Base-by-base conservation (phyloP, 192 early-diverging fungal genomes). In the Pilobolus umbonatus region DNA sequence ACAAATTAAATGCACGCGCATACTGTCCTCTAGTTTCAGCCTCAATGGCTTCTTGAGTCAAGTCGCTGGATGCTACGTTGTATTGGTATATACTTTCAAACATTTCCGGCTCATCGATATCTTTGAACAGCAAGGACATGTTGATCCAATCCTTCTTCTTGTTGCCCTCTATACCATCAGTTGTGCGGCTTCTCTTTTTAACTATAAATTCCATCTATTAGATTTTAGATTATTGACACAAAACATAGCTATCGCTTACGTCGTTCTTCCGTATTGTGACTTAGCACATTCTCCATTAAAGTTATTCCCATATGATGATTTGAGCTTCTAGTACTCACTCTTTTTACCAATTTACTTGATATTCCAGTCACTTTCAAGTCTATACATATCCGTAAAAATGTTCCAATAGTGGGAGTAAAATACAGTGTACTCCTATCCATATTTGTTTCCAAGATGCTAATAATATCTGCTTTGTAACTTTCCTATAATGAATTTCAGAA, bases 71-170 rank as follows among this genome's bases (percentile, higher is more conserved):
- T 12, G 82, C 76, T 39, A 87, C 75, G 21, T 79, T 73, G 25
- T 61, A 71, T 43, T 85, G 78, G 64, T 83, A 85, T 10, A 89
- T 74, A 21, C 77, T 76, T 50, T 80, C 70, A 59, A 82, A 89
- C 3, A 88, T 64, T 35, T 91, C 87, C 39, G 71, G 61, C 26
- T 80, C 72, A 44, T 80, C 80, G 17, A 91, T 73, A 0, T 71
- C 74, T 50, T 85, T 85, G 60, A 85, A 91, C 2, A 89, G 53
- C 3, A 56, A 19, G 2, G 87, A 80, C 1, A 89, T 56, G 9
- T 85, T 72, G 21, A 78, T 76, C 88, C 88, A 90, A 35, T 57
- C 53, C 14, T n/a, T 46, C 28, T 59, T 59, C n/a, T n/a, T n/a
- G n/a, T n/a, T n/a, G n/a, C n/a, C n/a, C n/a, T n/a, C n/a, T n/a